Evolutionary conservation across 768 basidiomycete genomes (phyloP), one percentile per base, ranked within the genome.

Genomic region (Psilocybe sp.): DNA sequence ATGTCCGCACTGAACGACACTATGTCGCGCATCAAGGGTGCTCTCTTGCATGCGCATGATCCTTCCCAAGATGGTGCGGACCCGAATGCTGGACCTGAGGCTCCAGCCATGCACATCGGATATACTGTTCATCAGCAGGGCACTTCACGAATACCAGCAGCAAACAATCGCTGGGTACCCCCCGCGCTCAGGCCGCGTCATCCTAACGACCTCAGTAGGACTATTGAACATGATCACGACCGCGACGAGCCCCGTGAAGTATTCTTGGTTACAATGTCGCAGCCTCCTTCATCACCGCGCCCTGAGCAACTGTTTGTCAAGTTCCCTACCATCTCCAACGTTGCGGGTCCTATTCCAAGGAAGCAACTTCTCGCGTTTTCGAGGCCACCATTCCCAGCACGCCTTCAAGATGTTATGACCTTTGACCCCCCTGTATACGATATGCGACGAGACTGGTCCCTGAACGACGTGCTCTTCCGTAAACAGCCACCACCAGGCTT

Each of bases 1-100:
- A 89, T 91, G 81, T 84, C 88, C 2, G 79, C 89, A 14, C 68
- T 92, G 53, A 82, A 89, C 60, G 89, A 93, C 61, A 80, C 82
- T 20, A 90, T 93, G 80, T 89, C 87, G 5, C 81, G 91, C 37
- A 92, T 93, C 60, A 92, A 85, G 60, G 90, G 88, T 31, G 91
- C 85, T 12, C 60, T 93, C 49, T 78, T 87, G 82, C 85, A 84
- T 50, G 69, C 73, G 16, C 66, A 57, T 39, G 77, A 78, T 39
- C 40, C 59, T 19, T 51, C 59, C 16, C 69, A 69, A 52, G 73
- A 72, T 23, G 46, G 60, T 60, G 18, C 47, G 7, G 23, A 28
- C 32, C 41, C 49, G 12, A 47, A 34, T 31, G 43, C 54, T 39
- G 69, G 68, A 10, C 45, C 51, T 43, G 60, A 69, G 23, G 48